A percentile compares a stretch with the other conserved stretches of the same genome.
phyloP scores from a whole-genome alignment of 805 yeast genomes.

The Candida hispaniensis region DNA sequence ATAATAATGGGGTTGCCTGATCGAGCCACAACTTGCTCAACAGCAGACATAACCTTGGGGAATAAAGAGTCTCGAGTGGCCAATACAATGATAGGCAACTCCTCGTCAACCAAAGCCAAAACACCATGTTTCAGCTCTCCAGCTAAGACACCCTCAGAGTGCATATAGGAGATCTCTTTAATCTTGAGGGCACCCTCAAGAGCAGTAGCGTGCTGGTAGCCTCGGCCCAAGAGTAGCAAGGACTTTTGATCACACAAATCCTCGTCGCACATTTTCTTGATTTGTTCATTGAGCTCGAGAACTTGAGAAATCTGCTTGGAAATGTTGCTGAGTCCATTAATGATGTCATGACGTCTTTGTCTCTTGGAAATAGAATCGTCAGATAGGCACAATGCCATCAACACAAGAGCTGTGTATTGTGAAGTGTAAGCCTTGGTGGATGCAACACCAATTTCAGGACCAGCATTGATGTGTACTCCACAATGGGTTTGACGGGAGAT shows the following conservation, averaged over 20 bases:
- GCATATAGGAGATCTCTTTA: conserved; percentile 97
- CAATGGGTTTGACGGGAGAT: conserved; percentile 96
- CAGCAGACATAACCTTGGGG: conserved; percentile 91
- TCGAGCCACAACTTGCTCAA: conserved; percentile 94
- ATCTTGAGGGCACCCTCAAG: conserved; percentile 97
- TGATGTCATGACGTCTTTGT: conserved; percentile 72
- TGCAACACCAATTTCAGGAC: conserved; percentile 99
- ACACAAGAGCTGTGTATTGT: conserved; percentile 90
- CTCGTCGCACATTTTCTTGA: conserved; percentile 62
- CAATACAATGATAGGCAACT: conserved; percentile 86
- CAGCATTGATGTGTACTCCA: conserved; percentile 99
- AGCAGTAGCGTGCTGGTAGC: conserved; percentile 94
- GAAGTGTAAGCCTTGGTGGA: conserved; percentile 98
- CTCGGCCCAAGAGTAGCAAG: conserved; percentile 86
- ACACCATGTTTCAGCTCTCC: conserved; percentile 99
- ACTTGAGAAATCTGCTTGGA: conserved; percentile 80
- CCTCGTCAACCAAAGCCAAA: conserved; percentile 88
- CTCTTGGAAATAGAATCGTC: conserved; percentile 75
- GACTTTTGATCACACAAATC: conserved; percentile 76
- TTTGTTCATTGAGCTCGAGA: conserved; percentile 57
- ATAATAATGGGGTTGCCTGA: conserved; percentile 93
- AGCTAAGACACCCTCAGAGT: conserved; percentile 97
- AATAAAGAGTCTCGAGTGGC: conserved; percentile 94
- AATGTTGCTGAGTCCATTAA: conserved; percentile 70
- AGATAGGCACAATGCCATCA: conserved; percentile 91